phyloP scores from a whole-genome alignment of 1,139 yeast species.

The Yamadazyma membranifaciens region DNA sequence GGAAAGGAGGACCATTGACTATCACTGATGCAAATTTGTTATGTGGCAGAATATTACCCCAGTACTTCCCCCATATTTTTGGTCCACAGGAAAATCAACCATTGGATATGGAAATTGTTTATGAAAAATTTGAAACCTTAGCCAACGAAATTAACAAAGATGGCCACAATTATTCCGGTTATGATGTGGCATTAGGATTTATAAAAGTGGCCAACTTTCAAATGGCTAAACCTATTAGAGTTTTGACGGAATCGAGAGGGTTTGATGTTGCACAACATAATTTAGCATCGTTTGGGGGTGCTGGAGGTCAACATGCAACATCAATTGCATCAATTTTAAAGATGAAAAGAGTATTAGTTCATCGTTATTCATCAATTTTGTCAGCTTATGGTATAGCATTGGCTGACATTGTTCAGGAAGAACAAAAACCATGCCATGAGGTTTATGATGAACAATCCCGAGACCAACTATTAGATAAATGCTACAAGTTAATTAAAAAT shows the following conservation, averaged over 20 bases:
- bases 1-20: constrained; percentile 56
- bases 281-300: constrained; percentile 22
- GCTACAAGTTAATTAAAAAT: constrained; percentile 6
- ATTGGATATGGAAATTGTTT: constrained; percentile 39
- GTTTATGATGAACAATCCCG: constrained; percentile 9
- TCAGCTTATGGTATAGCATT: constrained; percentile 22
- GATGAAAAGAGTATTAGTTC: constrained; percentile 18
- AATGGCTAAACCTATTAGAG: constrained; percentile 21
- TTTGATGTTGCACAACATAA: constrained; percentile 17
- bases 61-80: constrained; percentile 50
- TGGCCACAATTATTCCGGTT: constrained; percentile 19
- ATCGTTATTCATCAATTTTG: constrained; percentile 19
- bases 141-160: constrained; percentile 43
- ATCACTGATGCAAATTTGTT: constrained; percentile 55
- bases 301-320: constrained; percentile 22
- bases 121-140: constrained; percentile 34
- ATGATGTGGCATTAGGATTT: constrained; percentile 20
- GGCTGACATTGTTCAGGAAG: constrained; percentile 20
- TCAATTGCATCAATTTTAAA: constrained; percentile 18
- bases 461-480: constrained; percentile 8
- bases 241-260: constrained; percentile 19
- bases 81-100: constrained; percentile 51
- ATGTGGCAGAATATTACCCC: constrained; percentile 49
- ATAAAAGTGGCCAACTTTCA: constrained; percentile 19
- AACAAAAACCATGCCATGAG: constrained; percentile 17